Evolutionary conservation across 2,329 filamentous ascomycete species (phyloP), one percentile per base, ranked within the genome.

Genomic region (Fusarium sororula): DNA sequence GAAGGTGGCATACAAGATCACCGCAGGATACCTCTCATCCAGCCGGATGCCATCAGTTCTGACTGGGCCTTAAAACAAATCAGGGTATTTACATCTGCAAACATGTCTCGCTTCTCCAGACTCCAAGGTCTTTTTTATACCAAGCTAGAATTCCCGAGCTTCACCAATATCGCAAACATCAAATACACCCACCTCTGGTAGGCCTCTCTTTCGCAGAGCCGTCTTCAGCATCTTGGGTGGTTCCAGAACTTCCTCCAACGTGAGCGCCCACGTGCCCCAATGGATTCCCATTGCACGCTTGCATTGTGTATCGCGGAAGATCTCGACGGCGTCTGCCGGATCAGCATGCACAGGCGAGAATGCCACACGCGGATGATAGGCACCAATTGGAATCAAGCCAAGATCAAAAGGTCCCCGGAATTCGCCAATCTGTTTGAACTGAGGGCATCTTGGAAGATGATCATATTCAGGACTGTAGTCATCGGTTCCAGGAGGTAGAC

Each of bases 251-350:
- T 95, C 93, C 82, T 98, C 96, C 68, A 90, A 87, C 0, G 95
- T 98, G 75, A 98, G 83, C 2, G 94, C 91, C 94, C 95, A 98
- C 0, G 93, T 92, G 6, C 95, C 95, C 95, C 95, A 98, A 80
- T 98, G 96, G 76, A 98, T 98, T 4, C 90, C 95, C 84, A 98
- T 87, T 28, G 95, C 95, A 24, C 84, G 86, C 77, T 89, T 87
- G 84, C 95, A 98, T 75, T 88, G 88, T 2, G 94, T 97, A 77
- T 98, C 95, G 12, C 86, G 82, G 82, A 98, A 98, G 76, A 98
- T 98, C 78, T 96, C 94, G 42, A 98, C 95, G 1, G 92, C 90
- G 80, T 98, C 96, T 75, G 90, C 91, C 0, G 96, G 96, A 80
- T 97, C 93, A 13, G 93, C 92, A 81, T 98, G 96, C 88, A 97